phyloP scores from a whole-genome alignment of 192 early-diverging fungal genomes.

The Nowakowskiella sp. region DNA sequence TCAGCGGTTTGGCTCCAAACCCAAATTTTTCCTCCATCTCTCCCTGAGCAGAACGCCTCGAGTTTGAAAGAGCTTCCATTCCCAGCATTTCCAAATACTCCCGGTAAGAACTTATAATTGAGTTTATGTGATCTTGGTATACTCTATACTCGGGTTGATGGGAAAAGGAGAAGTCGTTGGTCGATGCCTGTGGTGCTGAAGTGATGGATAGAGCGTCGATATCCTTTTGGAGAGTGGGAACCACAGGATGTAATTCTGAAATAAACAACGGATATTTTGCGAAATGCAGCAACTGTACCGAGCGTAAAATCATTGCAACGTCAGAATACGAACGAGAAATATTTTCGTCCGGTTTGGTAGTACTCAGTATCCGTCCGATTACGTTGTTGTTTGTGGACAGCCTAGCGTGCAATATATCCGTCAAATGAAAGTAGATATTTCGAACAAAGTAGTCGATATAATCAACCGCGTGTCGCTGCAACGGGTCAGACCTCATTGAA shows the following conservation, averaged over 20 bases:
- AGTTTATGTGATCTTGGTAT: too few relatives aligned
- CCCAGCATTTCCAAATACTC: slow-evolving; percentile 8
- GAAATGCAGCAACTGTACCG: slow-evolving; percentile 33
- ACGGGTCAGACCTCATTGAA: slow-evolving; percentile 18
- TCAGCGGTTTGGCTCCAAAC: slow-evolving; percentile 4
- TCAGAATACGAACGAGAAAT: slow-evolving; percentile 16
- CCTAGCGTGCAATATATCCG: not conserved
- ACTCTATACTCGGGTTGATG: too few relatives aligned
- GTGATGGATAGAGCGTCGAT: too few relatives aligned
- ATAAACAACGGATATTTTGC: slow-evolving; percentile 42
- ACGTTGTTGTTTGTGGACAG: not conserved
- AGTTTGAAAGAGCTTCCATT: slow-evolving; percentile 7
- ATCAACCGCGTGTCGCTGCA: slow-evolving; percentile 40
- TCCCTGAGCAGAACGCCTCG: not conserved
- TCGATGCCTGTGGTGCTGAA: too few relatives aligned
- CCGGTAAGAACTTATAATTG: too few relatives aligned
- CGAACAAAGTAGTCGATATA: slow-evolving; percentile 37
- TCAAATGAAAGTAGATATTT: not conserved
- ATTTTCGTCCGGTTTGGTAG: not conserved
- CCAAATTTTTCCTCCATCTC: not conserved
- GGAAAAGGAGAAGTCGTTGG: too few relatives aligned
- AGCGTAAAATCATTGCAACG: slow-evolving; percentile 31
- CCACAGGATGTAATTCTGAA: too few relatives aligned
- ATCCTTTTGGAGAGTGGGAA: too few relatives aligned
- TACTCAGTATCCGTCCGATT: slow-evolving; percentile 9